Evolutionary conservation across 1,139 yeast genomes (phyloP).

Genomic region (Lodderomyces parapsilosis): DNA sequence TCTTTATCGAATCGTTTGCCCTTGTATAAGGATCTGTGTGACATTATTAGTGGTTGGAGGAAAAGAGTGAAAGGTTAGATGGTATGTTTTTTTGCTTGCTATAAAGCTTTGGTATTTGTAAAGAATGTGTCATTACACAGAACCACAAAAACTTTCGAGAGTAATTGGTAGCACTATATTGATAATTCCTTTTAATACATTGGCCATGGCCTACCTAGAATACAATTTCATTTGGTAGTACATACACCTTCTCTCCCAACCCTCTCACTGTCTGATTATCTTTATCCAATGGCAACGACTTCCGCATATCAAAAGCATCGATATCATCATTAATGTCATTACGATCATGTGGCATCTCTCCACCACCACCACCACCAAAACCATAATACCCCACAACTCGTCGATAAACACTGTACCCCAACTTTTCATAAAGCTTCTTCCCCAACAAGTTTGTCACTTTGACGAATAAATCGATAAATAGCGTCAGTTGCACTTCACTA

Average conservation of each 20-base stretch:
- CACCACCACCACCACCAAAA: conserved; percentile 44
- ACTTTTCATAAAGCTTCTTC: conserved; percentile 73
- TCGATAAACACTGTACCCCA: conserved; percentile 83
- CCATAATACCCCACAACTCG: conserved; percentile 91
- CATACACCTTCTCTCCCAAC: conserved; percentile 58
- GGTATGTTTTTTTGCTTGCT: not conserved
- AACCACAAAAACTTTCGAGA: too few species aligned
- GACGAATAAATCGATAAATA: conserved; percentile 88
- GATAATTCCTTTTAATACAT: too few species aligned
- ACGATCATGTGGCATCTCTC: conserved; percentile 44
- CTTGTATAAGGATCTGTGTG: conserved; percentile 11
- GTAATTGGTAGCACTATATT: not conserved
- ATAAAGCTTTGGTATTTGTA: not conserved
- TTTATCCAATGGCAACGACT: conserved; percentile 57
- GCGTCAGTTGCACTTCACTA: conserved; percentile 63
- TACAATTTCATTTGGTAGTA: conserved; percentile 60
- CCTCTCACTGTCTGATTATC: conserved; percentile 50
- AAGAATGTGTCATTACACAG: not conserved
- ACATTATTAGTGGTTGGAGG: not conserved
- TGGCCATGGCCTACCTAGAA: too few species aligned
- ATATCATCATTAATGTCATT: conserved; percentile 56
- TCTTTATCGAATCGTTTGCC: conserved; percentile 17
- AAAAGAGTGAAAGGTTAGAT: not conserved
- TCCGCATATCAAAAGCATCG: conserved; percentile 90
- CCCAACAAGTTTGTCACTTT: conserved; percentile 83